Percentiles rank a stretch among this genome's conserved stretches.
Evolutionary conservation across 2,329 filamentous ascomycete genomes (phyloP).

Genomic region (Chrysoporthe deuterocubensis): DNA sequence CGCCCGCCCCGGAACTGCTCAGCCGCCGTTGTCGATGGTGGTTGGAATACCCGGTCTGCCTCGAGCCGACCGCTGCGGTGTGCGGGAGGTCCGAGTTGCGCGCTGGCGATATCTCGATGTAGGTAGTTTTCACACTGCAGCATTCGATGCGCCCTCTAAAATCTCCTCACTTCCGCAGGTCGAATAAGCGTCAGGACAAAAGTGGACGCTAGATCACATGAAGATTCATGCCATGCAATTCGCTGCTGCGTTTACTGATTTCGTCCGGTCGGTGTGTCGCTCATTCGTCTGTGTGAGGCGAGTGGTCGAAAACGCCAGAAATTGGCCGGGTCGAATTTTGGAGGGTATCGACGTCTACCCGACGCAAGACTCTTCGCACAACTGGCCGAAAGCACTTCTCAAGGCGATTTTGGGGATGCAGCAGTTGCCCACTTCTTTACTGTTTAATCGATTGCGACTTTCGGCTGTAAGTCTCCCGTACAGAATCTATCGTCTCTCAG

Average conservation of each 20-base stretch:
- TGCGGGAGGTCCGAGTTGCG: no score
- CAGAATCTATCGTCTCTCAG: no score
- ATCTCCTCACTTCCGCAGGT: no score
- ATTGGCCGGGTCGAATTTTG: neutral
- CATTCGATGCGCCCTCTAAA: no score
- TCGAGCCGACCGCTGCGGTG: no score
- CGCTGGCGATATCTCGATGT: no score
- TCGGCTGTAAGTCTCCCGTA: neutral
- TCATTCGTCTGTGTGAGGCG: neutral
- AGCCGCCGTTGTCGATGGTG: neutral
- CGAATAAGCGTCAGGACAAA: neutral
- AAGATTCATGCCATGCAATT: neutral
- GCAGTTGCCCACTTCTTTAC: neutral
- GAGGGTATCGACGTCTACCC: neutral
- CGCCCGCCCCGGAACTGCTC: conserved; percentile 27
- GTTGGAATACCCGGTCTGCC: neutral
- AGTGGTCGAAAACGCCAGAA: neutral
- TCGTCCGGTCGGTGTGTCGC: neutral
- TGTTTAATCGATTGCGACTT: neutral
- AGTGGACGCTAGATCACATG: neutral
- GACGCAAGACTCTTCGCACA: no score
- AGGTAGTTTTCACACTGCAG: no score
- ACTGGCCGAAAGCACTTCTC: no score
- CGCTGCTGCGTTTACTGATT: neutral
- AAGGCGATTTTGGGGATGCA: no score